phyloP scores from a whole-genome alignment of 2,329 filamentous ascomycete genomes.

The Fusarium robinianum region DNA sequence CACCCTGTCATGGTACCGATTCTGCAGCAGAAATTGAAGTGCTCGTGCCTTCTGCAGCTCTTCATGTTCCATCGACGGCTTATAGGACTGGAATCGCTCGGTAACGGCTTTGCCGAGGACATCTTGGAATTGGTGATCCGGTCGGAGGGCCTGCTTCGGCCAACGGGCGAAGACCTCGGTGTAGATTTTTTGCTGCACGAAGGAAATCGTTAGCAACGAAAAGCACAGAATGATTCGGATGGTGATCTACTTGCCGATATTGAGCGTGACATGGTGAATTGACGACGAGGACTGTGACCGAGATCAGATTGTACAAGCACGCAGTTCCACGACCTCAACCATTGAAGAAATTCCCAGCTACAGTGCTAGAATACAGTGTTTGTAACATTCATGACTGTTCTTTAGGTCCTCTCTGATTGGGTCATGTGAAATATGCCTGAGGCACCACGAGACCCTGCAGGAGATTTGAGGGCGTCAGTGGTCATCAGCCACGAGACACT shows the following conservation, averaged over 20 bases:
- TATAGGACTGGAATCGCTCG: constrained; percentile 42
- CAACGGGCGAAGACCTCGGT: constrained; percentile 54
- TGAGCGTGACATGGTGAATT: constrained; percentile 42
- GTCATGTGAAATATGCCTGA: constrained; percentile 19
- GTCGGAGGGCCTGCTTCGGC: constrained; percentile 67
- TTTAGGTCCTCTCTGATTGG: constrained; percentile 24
- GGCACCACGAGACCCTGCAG: constrained; percentile 26
- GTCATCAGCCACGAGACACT: constrained; percentile 18
- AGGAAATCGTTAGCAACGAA: not conserved
- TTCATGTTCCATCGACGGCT: constrained; percentile 48
- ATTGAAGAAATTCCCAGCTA: constrained; percentile 33
- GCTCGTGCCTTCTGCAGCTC: constrained; percentile 63
- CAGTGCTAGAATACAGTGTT: constrained; percentile 2
- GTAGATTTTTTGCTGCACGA: constrained; percentile 43
- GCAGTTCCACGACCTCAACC: constrained; percentile 34
- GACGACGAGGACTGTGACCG: constrained; percentile 12
- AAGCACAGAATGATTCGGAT: not conserved
- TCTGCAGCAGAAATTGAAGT: constrained; percentile 61
- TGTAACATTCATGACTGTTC: constrained; percentile 5
- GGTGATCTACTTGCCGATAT: constrained; percentile 35
- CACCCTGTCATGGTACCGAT: constrained; percentile 63
- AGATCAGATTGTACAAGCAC: constrained; percentile 2
- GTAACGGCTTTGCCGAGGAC: constrained; percentile 50
- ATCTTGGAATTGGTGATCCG: constrained; percentile 65
- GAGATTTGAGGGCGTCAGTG: constrained; percentile 23